These are phyloP conservation scores for Elsinoe necatrix DNA, from an alignment of 2,329 filamentous ascomycete genomes.

Conservation along the genomic window DNA sequence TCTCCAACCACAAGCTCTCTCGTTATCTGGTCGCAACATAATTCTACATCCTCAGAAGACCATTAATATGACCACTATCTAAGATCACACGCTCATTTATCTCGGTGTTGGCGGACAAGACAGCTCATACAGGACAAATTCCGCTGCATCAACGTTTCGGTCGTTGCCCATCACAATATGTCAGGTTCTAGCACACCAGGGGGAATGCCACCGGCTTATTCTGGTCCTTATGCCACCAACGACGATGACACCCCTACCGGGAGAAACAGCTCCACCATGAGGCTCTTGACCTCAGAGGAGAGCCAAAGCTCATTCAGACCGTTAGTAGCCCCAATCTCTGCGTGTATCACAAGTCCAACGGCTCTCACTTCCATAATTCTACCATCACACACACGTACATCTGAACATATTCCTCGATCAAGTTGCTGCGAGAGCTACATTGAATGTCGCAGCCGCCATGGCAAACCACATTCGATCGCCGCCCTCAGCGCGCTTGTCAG, in stretches of 20 bases:
- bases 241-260: conserved; percentile 32
- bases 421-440: not conserved
- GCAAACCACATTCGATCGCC: conserved; percentile 20
- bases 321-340: conserved; percentile 34
- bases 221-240: conserved; percentile 33
- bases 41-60: not conserved
- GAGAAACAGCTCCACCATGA: conserved; percentile 41
- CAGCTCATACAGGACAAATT: not conserved
- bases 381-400: conserved; percentile 8
- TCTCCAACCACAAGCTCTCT: not conserved
- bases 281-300: conserved; percentile 42
- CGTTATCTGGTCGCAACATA: conserved; percentile 9
- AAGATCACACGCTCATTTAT: not conserved
- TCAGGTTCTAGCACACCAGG: conserved; percentile 25
- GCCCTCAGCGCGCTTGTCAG: conserved; percentile 24
- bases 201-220: conserved; percentile 28
- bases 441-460: conserved; percentile 15
- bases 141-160: conserved; percentile 4
- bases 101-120: not conserved
- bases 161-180: conserved; percentile 12
- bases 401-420: not conserved
- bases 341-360: conserved; percentile 18
- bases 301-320: conserved; percentile 34
- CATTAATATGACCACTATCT: conserved; percentile 2
- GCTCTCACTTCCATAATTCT: not conserved